Base-by-base conservation (phyloP, 305 asterid genomes). In the Fraxinus nigra region DNA sequence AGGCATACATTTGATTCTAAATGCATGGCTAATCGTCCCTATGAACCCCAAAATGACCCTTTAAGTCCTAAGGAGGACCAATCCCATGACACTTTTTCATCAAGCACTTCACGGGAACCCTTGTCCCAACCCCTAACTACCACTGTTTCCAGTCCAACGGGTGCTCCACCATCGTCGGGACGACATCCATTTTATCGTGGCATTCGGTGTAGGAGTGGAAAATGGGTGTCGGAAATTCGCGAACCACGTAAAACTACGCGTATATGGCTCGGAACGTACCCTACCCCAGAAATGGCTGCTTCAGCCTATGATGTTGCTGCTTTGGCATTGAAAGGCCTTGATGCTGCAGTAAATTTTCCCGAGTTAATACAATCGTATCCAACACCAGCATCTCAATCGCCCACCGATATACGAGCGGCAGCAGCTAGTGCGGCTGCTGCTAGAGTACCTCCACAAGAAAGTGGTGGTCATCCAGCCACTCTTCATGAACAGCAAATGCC, bases 221-320 rank as follows among this genome's bases (percentile, higher is more conserved):
- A 90, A 72, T 93, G 96, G 97, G 97, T 90, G 20, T 88, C 92
- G 0, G 94, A 93, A 22, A 89, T 91, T 1, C 92, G 97, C 1
- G 93, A 92, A 85, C 96, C 95, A 0, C 87, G 91, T 6, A 89
- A 87, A 38, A 85, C 91, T 0, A 85, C 86, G 10, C 91, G 98
- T 8, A 89, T 93, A 20, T 93, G 97, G 98, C 90, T 93, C 0
- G 98, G 97, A 0, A 91, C 97, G 0, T 93, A 85, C 63, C 79
- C 89, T 2, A 85, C 89, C 0, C 92, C 97, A 0, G 97, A 91
- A 78, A 93, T 91, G 97, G 97, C 95, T 1, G 98, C 95, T 1
- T 90, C 89, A 0, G 97, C 95, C 7, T 90, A 92, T 61, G 95
- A 93, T 9, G 95, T 86, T 77, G 98, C 97, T 6, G 89, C 92